Evolutionary conservation across 176 grass and related monocot species (phyloP), one percentile per base, ranked within the genome.

Genomic region (Ensete ventricosum): DNA sequence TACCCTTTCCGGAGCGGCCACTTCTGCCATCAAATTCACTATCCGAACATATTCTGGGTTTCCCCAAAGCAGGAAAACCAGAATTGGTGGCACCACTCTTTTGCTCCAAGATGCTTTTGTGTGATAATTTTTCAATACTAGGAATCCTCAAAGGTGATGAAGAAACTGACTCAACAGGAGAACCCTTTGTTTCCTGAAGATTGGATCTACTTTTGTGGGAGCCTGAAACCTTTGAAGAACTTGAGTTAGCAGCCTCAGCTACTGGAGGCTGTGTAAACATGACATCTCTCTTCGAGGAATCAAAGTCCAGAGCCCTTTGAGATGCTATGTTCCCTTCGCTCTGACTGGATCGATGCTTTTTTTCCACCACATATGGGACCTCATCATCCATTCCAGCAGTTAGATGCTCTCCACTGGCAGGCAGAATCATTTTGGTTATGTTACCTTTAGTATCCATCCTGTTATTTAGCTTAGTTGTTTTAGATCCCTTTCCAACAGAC

Each of bases 131-230:
- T 23, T 80, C 78, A 59, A 54, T 53, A 74, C 78, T 71, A 17
- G 50, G 72, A 74, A 74, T 55, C 66, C 78, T 88, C 73, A 86
- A 74, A 27, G 89, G 89, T 79, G 86, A 92, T 63, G 89, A 92
- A 80, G 84, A 92, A 82, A 92, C 89, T 86, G 89, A 92, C 62
- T 88, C 89, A 62, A 92, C 89, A 73, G 89, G 86, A 67, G 89
- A 92, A 34, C 76, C 73, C 81, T 50, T 89, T 51, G 23, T 58
- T 84, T 86, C 86, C 66, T 82, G 83, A 84, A 88, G 71, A 59
- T 68, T 77, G 71, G 57, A 73, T 89, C 84, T 92, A 84, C 59
- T 86, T 84, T 84, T 92, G 62, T 50, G 79, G 76, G 81, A 86
- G 73, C 82, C 64, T 58, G 86, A 86, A 59, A 86, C 69, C 79